A percentile compares a stretch with the other conserved stretches of the same genome.
These are phyloP conservation scores for Cutaneotrichosporon spelunceum DNA, from an alignment of 1,284 basidiomycete genomes.

Conservation along the genomic window DNA sequence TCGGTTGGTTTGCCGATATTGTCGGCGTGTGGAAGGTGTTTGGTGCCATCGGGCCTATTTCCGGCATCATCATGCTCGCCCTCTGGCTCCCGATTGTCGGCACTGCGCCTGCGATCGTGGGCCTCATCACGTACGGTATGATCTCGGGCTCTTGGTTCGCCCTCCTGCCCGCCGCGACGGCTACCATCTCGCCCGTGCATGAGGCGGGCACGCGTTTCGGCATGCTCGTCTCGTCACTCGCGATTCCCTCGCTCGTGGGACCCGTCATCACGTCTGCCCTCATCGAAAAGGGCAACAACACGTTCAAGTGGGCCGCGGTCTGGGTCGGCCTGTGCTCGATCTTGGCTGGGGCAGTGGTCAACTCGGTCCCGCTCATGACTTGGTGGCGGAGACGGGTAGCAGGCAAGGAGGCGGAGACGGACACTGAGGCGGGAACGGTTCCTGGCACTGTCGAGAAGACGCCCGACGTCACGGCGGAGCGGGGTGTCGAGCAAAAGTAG, in stretches of 20 bases:
- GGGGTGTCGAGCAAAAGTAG: neutral
- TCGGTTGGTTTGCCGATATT: conserved; percentile 38
- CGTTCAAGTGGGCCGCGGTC: conserved; percentile 29
- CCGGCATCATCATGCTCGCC: conserved; percentile 34
- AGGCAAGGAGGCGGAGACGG: conserved; percentile 1
- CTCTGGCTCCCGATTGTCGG: conserved; percentile 41
- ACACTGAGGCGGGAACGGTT: neutral
- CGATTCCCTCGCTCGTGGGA: conserved; percentile 37
- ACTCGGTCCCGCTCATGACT: conserved; percentile 5
- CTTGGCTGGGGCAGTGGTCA: neutral
- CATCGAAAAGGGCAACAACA: conserved; percentile 21
- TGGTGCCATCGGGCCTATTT: conserved; percentile 25
- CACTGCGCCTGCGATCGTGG: conserved; percentile 36
- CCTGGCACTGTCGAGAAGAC: neutral
- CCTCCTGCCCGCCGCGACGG: conserved; percentile 40
- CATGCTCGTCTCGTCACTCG: conserved; percentile 39
- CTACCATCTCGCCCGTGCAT: conserved; percentile 41
- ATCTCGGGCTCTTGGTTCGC: conserved; percentile 44
- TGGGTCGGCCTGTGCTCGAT: conserved; percentile 7
- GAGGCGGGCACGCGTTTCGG: conserved; percentile 48
- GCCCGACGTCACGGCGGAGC: neutral
- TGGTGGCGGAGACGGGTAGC: conserved; percentile 2
- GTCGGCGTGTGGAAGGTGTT: conserved; percentile 45
- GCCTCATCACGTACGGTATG: conserved; percentile 39
- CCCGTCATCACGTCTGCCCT: conserved; percentile 38